These are phyloP conservation scores for Eimeria necatrix DNA, from an alignment of 169 alveolate genomes.

Conservation along the genomic window DNA sequence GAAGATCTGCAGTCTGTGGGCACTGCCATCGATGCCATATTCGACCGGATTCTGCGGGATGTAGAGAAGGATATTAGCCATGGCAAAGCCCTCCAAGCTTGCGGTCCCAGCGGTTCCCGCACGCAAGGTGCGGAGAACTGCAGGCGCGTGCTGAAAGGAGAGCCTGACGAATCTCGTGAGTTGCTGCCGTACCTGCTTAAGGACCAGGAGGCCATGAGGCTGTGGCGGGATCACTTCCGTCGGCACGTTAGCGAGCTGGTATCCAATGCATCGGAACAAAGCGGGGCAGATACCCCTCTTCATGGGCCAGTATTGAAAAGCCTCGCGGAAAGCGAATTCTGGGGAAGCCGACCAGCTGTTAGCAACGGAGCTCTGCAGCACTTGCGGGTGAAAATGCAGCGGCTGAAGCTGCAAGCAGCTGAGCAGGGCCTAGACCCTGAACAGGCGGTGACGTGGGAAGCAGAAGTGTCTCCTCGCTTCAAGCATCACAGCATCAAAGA, in stretches of 20 bases:
- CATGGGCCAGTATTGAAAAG: neutral
- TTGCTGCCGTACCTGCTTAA: slow-evolving; percentile 57
- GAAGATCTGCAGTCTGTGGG: neutral
- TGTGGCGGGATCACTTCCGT: slow-evolving; percentile 66
- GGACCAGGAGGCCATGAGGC: slow-evolving; percentile 59
- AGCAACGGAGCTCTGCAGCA: slow-evolving; percentile 61
- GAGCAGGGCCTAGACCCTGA: slow-evolving; percentile 25
- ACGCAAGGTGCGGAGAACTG: neutral
- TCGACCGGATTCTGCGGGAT: slow-evolving; percentile 20
- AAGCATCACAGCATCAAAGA: slow-evolving; percentile 60
- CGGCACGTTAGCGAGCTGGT: slow-evolving; percentile 70
- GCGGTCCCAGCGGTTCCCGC: neutral
- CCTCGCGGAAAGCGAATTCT: slow-evolving; percentile 66
- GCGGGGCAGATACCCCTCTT: slow-evolving; percentile 44
- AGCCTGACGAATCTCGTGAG: slow-evolving; percentile 53
- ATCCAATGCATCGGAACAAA: neutral
- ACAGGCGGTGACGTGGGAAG: slow-evolving; percentile 56
- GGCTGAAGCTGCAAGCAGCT: slow-evolving; percentile 14
- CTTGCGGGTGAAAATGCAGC: slow-evolving; percentile 59
- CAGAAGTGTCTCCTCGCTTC: slow-evolving; percentile 75
- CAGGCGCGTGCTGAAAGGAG: slow-evolving; percentile 45
- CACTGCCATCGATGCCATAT: slow-evolving; percentile 21
- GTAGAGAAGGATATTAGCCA: neutral
- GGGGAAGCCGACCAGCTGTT: slow-evolving; percentile 76
- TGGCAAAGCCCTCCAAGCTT: neutral